phyloP scores from a whole-genome alignment of 139 green algal genomes.

The Chlorella sp. region DNA sequence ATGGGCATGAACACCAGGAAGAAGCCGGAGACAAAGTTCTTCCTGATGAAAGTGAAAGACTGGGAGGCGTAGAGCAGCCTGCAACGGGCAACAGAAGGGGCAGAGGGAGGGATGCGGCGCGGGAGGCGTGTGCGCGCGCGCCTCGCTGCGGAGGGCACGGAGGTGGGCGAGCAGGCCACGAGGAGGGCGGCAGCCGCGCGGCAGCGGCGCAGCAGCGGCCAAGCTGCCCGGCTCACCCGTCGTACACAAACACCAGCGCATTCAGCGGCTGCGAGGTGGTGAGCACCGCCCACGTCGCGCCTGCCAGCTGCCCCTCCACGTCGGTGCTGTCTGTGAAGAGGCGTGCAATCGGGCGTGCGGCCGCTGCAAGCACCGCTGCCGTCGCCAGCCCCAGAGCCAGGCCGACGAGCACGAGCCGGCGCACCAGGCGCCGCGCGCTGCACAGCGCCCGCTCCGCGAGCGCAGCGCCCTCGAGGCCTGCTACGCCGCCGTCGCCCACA shows the following conservation, averaged over 20 bases:
- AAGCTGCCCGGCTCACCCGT: slow-evolving; percentile 51
- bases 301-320: slow-evolving; percentile 4
- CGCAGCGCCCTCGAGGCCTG: too few relatives aligned
- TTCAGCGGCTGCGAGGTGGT: slow-evolving; percentile 56
- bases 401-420: slow-evolving; percentile 42
- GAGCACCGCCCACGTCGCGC: slow-evolving; percentile 45
- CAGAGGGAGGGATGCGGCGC: too few relatives aligned
- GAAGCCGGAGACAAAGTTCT: slow-evolving; percentile 54
- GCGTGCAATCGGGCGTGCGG: slow-evolving; percentile 27
- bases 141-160: too few relatives aligned
- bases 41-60: slow-evolving; percentile 54
- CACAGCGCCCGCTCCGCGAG: too few relatives aligned
- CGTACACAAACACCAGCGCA: slow-evolving; percentile 61
- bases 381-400: slow-evolving; percentile 16
- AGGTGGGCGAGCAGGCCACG: too few relatives aligned
- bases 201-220: too few relatives aligned
- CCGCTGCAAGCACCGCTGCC: slow-evolving; percentile 14
- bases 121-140: too few relatives aligned
- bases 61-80: slow-evolving; percentile 59
- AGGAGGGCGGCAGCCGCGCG: too few relatives aligned
- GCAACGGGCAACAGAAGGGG: too few relatives aligned
- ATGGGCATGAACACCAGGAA: slow-evolving; percentile 52
- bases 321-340: slow-evolving; percentile 46
- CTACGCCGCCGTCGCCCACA: too few relatives aligned
- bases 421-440: slow-evolving; percentile 35